Conservation (phyloP, 768 basidiomycete genomes). For the Inosperma sp. region DNA sequence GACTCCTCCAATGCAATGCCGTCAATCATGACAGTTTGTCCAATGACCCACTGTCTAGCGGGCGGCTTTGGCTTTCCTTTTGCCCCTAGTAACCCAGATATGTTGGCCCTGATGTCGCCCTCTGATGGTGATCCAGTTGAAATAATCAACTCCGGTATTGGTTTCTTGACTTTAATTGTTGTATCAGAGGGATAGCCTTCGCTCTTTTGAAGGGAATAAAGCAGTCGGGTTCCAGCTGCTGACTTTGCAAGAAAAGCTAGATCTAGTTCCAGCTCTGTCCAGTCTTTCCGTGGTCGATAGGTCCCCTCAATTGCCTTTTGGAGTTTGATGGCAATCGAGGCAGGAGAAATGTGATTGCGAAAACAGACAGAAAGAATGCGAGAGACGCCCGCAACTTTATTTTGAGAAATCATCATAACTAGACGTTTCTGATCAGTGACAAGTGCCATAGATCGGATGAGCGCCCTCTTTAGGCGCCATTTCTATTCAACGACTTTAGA, state of each 20-base stretch:
- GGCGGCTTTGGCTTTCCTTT: slow-evolving; percentile 12
- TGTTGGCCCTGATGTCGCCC: slow-evolving; percentile 16
- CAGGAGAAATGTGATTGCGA: neutral
- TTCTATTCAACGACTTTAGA: neutral
- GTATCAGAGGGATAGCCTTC: slow-evolving; percentile 18
- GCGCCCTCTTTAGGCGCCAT: neutral
- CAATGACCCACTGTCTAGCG: slow-evolving; percentile 3
- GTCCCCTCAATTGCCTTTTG: neutral
- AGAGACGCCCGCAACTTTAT: slow-evolving; percentile 7
- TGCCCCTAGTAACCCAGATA: slow-evolving; percentile 12
- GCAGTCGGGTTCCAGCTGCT: slow-evolving; percentile 22
- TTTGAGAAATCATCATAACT: neutral
- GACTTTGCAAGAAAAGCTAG: slow-evolving; percentile 25
- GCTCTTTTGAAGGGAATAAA: slow-evolving; percentile 24
- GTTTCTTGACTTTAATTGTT: slow-evolving; percentile 12
- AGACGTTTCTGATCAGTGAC: neutral
- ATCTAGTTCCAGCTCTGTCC: slow-evolving; percentile 14
- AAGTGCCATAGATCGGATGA: neutral
- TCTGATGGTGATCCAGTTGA: slow-evolving; percentile 10
- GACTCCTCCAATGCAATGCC: slow-evolving; percentile 24
- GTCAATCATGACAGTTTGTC: slow-evolving; percentile 24
- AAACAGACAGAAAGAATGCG: slow-evolving; percentile 1
- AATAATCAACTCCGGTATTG: slow-evolving; percentile 14
- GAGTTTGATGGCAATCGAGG: neutral
- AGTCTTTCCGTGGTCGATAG: neutral